Evolutionary conservation across 164 flowering plant genomes (phyloP), one percentile per base, ranked within the genome.

Genomic region (Chloranthus sessilifolius): DNA sequence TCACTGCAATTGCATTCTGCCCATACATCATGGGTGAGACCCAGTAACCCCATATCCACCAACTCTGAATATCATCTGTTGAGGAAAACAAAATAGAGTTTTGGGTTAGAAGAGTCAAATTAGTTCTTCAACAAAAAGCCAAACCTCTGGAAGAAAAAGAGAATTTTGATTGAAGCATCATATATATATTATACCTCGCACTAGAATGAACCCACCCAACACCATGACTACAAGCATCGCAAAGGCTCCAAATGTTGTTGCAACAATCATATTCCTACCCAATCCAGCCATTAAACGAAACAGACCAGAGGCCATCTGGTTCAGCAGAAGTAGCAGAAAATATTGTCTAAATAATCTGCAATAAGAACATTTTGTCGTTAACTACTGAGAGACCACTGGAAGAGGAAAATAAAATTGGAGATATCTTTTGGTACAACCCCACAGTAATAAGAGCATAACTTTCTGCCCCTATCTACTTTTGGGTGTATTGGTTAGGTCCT

Each of bases 1-100:
- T 74, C 27, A 64, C 71, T 10, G 61, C 47, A 2, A 74, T 62
- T 23, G 77, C 73, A 52, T 72, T 77, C 62, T 74, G 77, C 33
- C 47, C 82, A 42, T 77, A 77, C 82, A 69, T 72, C 61, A 75
- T 7, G 15, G 79, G 79, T 15, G 79, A 75, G 23, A 55, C 17
- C 79, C 79, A 75, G 50, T 66, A 75, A 29, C 76, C 72, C 76
- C 79, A 72, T 58, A 69, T 60, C 79, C 76, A 75, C 79, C 79
- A 75, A 22, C 44, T 50, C 50, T 66, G 65, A 8, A 75, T 55
- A 43, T 75, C 60, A 21, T 82, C 95, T 80, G 78, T 16, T 40
- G 15, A 5, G 28, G 47, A 49, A n/a, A 4, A 22, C n/a, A 43
- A 43, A 43, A 1, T 16, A 39, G 7, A 22, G 10, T 9, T 4